phyloP scores from a whole-genome alignment of 2,329 filamentous ascomycete species.

The Penicillium vulpinum region DNA sequence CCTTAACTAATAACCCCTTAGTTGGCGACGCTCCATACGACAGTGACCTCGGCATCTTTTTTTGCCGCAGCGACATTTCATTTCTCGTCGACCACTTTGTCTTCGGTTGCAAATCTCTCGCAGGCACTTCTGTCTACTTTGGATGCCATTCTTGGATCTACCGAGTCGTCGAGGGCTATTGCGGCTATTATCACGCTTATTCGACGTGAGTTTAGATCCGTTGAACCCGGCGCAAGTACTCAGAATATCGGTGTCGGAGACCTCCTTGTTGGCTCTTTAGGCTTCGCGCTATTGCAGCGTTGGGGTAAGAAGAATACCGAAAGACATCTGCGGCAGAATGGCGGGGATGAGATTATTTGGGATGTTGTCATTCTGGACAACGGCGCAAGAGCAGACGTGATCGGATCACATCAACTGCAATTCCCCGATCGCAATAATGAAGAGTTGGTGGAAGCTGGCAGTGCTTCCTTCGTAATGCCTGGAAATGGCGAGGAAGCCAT shows the following conservation, averaged over 20 bases:
- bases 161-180: conserved; percentile 50
- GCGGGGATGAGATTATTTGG: conserved; percentile 49
- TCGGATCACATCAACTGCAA: conserved; percentile 42
- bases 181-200: conserved; percentile 51
- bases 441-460: conserved; percentile 50
- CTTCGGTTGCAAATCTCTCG: conserved; percentile 45
- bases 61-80: conserved; percentile 50
- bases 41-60: conserved; percentile 49
- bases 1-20: conserved; percentile 25
- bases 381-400: conserved; percentile 48
- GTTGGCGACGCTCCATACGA: conserved; percentile 46
- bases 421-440: conserved; percentile 42
- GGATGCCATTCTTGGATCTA: conserved; percentile 50
- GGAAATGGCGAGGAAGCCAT: conserved; percentile 40
- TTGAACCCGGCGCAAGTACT: conserved; percentile 31
- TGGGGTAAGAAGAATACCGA: conserved; percentile 50
- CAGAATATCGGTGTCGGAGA: conserved; percentile 47
- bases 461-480: conserved; percentile 52
- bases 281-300: conserved; percentile 49
- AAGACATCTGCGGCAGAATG: conserved; percentile 39
- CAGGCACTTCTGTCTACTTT: conserved; percentile 48
- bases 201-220: conserved; percentile 45
- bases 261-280: conserved; percentile 45
- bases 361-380: conserved; percentile 51
- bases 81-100: conserved; percentile 46